phyloP scores from a whole-genome alignment of 495 filamentous ascomycete genomes.

The Margaritispora aquatica region DNA sequence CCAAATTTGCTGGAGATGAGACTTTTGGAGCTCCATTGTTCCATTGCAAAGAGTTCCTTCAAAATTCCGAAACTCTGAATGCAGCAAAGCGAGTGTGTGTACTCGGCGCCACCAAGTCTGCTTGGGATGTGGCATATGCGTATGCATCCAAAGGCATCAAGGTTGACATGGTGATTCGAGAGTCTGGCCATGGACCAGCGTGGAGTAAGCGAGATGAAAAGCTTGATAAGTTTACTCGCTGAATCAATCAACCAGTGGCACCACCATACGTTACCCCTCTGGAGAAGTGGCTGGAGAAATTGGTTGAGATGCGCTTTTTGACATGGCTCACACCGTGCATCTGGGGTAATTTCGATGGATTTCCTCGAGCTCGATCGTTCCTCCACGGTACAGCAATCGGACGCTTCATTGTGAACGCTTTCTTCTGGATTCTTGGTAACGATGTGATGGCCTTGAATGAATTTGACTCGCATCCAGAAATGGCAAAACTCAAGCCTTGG shows the following conservation, averaged over 20 bases:
- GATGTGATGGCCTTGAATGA: slow-evolving; percentile 54
- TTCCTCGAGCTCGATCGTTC: slow-evolving; percentile 36
- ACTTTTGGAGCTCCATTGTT: slow-evolving; percentile 53
- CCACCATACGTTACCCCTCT: slow-evolving; percentile 54
- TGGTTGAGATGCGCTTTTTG: slow-evolving; percentile 55
- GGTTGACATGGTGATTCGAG: slow-evolving; percentile 74
- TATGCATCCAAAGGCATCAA: slow-evolving; percentile 57
- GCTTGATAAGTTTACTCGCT: too few species aligned
- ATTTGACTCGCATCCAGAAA: slow-evolving; percentile 56
- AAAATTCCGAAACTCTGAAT: slow-evolving; percentile 29
- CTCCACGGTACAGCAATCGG: slow-evolving; percentile 66
- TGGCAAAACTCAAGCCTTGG: slow-evolving; percentile 59
- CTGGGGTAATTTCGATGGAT: slow-evolving; percentile 30
- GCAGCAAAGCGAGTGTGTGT: slow-evolving; percentile 44
- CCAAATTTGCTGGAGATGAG: slow-evolving; percentile 40
- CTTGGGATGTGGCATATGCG: slow-evolving; percentile 68
- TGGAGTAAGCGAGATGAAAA: too few species aligned
- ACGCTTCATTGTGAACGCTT: slow-evolving; percentile 57
- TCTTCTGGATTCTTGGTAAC: slow-evolving; percentile 56
- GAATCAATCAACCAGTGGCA: slow-evolving; percentile 40
- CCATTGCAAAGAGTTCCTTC: slow-evolving; percentile 53
- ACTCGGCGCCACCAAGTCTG: slow-evolving; percentile 69
- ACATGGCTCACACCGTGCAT: slow-evolving; percentile 49
- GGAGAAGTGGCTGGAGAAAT: slow-evolving; percentile 54
- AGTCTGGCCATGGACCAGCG: slow-evolving; percentile 22